Evolutionary conservation across 2,329 filamentous ascomycete species (phyloP), one percentile per base, ranked within the genome.

Genomic region (Cytospora mali): DNA sequence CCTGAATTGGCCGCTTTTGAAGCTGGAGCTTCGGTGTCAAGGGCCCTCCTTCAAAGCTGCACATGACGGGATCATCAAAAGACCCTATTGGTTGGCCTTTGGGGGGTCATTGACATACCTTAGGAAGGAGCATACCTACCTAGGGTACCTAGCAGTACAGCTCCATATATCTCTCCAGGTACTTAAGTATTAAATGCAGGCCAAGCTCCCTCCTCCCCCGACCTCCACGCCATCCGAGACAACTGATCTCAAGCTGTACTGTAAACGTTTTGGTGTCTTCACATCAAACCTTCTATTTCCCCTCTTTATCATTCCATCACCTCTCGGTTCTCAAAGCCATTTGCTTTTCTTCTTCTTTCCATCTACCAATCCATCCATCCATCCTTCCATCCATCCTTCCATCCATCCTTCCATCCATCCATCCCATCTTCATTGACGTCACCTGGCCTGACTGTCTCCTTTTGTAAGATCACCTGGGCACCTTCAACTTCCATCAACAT

Each of bases 381-480:
- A 18, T 13, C 42, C 50, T 54, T 14, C 35, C 16, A 14, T 60
- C 35, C 4, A 33, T 23, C 50, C n/a, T n/a, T 39, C 35, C n/a
- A 53, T 50, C 33, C 35, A 27, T 18, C 48, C 35, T 21, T 54
- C 53, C 50, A 39, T 28, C 28, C 48, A 18, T 27, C 16, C 35
- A n/a, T 18, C 35, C 35, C 50, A 33, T 28, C 28, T 54, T 49
- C 50, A 48, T 31, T 60, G 50, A 60, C 58, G 53, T 60, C 58
- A 60, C 58, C 50, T 42, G 50, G 49, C 50, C 27, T 48, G n/a
- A n/a, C n/a, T n/a, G n/a, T n/a, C n/a, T n/a, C n/a, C 50, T 21
- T 48, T 60, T 48, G 58, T 60, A 54, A 23, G 58, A 54, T 46
- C 35, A 25, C 50, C 50, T 11, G 23, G 49, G 58, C 50, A 54